phyloP scores from a whole-genome alignment of 257 asterid species.

The Solanum peruvianum region DNA sequence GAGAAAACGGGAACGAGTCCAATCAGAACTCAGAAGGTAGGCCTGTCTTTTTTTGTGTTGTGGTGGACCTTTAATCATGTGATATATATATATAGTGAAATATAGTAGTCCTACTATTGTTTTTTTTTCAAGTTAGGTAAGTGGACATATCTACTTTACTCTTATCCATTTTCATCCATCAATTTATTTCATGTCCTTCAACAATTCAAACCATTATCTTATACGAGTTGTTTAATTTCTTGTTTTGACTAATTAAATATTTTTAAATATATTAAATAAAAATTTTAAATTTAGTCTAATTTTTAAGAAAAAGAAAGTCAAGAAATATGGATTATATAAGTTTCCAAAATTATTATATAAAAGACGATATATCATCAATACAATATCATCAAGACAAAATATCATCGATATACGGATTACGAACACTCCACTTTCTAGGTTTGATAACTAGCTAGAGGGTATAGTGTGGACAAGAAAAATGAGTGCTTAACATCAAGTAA shows the following conservation, averaged over 20 bases:
- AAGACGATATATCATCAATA: too few relatives aligned
- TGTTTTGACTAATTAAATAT: neutral
- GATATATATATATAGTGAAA: neutral
- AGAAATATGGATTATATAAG: neutral
- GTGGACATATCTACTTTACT: slow-evolving; percentile 5
- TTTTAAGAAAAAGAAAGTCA: neutral
- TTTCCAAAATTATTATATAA: neutral
- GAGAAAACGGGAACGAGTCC: neutral
- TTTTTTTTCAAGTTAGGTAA: slow-evolving; percentile 1
- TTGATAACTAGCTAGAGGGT: neutral
- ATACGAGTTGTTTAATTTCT: neutral
- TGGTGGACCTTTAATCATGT: neutral
- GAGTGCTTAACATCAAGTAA: too few relatives aligned
- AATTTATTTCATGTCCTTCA: neutral
- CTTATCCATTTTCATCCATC: neutral
- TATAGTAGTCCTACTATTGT: neutral
- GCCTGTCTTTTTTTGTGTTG: neutral
- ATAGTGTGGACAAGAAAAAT: neutral
- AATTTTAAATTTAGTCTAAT: too few relatives aligned
- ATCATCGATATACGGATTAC: neutral
- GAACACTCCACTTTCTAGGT: neutral
- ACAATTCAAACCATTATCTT: neutral
- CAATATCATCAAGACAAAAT: neutral
- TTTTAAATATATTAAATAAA: neutral
- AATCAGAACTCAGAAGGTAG: slow-evolving; percentile 1